Percentiles rank a stretch among this genome's conserved stretches.
Conservation (phyloP, 495 filamentous ascomycete genomes). For the Penicillium psychrofluorescens region DNA sequence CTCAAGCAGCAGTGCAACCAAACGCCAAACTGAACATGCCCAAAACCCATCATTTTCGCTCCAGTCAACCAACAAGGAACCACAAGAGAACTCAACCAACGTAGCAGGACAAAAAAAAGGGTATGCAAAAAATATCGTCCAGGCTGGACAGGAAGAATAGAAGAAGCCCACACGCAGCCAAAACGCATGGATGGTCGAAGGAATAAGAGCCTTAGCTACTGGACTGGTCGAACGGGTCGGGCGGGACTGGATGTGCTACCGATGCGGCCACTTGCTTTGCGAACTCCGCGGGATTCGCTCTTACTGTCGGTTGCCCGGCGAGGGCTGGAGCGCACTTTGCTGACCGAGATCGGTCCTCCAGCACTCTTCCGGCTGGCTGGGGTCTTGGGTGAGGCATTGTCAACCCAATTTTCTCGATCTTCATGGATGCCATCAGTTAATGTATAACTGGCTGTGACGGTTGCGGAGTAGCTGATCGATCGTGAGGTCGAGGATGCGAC, state of each 20-base stretch:
- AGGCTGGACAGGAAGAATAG: conserved; percentile 15
- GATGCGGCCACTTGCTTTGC: conserved; percentile 90
- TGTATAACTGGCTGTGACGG: conserved; percentile 38
- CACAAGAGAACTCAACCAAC: conserved; percentile 1
- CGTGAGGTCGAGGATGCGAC: conserved; percentile 37
- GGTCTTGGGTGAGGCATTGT: conserved; percentile 52
- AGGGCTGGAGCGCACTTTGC: conserved; percentile 67
- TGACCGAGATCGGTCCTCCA: conserved; percentile 56
- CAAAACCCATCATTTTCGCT: conserved; percentile 6
- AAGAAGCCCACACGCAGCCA: conserved; percentile 8
- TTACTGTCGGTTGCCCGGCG: conserved; percentile 50
- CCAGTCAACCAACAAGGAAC: conserved; percentile 5
- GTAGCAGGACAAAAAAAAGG: conserved; percentile 6
- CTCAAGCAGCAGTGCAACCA: conserved; percentile 10
- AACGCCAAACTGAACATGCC: conserved; percentile 19
- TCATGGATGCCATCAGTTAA: conserved; percentile 36
- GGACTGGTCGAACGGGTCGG: conserved; percentile 12
- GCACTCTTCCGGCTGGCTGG: conserved; percentile 55
- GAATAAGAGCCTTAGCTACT: conserved; percentile 1
- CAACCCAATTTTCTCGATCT: conserved; percentile 41
- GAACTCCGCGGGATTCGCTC: conserved; percentile 57
- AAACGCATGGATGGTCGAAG: not conserved
- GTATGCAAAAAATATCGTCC: conserved; percentile 18
- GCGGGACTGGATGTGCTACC: conserved; percentile 52
- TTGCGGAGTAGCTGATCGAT: conserved; percentile 44